Evolutionary conservation across 1,139 yeast species (phyloP).

Genomic region (Taphrina sp.): DNA sequence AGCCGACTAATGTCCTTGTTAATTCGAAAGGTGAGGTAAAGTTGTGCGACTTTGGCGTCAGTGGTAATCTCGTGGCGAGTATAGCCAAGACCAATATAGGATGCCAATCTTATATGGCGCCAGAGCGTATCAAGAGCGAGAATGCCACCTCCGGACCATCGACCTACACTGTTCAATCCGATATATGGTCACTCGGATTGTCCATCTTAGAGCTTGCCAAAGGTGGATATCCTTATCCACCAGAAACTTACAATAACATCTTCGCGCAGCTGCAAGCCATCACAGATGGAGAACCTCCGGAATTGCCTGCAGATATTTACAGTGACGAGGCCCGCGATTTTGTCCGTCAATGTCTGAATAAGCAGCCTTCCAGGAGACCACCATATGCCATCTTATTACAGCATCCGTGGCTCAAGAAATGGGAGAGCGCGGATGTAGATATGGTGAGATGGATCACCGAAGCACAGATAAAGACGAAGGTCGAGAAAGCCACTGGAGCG

Average conservation of each 20-base stretch:
- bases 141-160: conserved; percentile 29
- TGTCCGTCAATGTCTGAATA: conserved; percentile 74
- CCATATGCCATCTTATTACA: conserved; percentile 67
- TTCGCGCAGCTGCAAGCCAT: conserved; percentile 92
- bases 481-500: conserved; percentile 12
- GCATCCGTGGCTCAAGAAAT: conserved; percentile 77
- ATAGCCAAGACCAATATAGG: conserved; percentile 96
- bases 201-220: conserved; percentile 84
- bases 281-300: conserved; percentile 94
- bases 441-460: conserved; percentile 38
- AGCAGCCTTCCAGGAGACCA: conserved; percentile 81
- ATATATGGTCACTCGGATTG: conserved; percentile 92
- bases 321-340: conserved; percentile 78
- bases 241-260: conserved; percentile 85
- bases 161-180: conserved; percentile 90
- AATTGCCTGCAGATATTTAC: conserved; percentile 57
- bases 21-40: conserved; percentile 79
- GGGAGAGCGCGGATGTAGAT: conserved; percentile 39
- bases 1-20: conserved; percentile 90
- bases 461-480: conserved; percentile 32
- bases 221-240: conserved; percentile 92
- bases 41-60: conserved; percentile 93
- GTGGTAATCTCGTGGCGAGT: conserved; percentile 92
- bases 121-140: conserved; percentile 78
- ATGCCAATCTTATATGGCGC: conserved; percentile 98